Percentiles rank a stretch among this genome's conserved stretches.
These are phyloP conservation scores for Rubia tinctorum DNA, from an alignment of 305 asterid species.

Conservation along the genomic window DNA sequence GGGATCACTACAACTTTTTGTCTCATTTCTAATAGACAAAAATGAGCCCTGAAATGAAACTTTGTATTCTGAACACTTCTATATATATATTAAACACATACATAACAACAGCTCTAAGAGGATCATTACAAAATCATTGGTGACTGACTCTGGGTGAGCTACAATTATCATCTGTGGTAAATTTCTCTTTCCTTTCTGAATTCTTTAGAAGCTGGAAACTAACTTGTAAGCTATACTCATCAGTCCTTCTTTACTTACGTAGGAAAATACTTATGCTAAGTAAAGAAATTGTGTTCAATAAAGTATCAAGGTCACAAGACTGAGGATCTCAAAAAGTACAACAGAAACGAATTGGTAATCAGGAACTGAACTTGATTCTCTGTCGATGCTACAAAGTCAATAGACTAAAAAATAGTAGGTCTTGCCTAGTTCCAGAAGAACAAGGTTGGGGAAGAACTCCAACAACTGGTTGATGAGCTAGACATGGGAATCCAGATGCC, in stretches of 20 bases:
- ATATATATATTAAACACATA: not conserved
- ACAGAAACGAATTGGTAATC: not conserved
- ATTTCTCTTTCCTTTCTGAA: too few species aligned
- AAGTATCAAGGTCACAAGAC: not conserved
- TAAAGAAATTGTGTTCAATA: not conserved
- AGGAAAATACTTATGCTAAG: not conserved
- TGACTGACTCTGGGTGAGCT: not conserved
- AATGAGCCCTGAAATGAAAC: too few species aligned
- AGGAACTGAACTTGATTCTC: not conserved
- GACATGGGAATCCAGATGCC: slow-evolving; percentile 49
- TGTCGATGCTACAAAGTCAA: slow-evolving; percentile 14
- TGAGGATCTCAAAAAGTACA: not conserved
- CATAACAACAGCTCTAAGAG: not conserved
- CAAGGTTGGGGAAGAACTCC: slow-evolving; percentile 89
- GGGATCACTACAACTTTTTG: too few species aligned
- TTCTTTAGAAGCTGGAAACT: not conserved
- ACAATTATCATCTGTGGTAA: not conserved
- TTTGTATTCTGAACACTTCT: not conserved
- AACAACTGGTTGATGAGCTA: slow-evolving; percentile 59
- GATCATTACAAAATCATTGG: not conserved
- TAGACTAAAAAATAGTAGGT: slow-evolving; percentile 22
- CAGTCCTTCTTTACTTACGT: not conserved
- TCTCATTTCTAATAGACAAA: too few species aligned
- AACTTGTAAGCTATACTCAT: not conserved
- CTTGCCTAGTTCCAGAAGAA: slow-evolving; percentile 91